A percentile compares a stretch with the other conserved stretches of the same genome.
phyloP scores from a whole-genome alignment of 2,329 filamentous ascomycete genomes.

The Metarhizium robertsii region DNA sequence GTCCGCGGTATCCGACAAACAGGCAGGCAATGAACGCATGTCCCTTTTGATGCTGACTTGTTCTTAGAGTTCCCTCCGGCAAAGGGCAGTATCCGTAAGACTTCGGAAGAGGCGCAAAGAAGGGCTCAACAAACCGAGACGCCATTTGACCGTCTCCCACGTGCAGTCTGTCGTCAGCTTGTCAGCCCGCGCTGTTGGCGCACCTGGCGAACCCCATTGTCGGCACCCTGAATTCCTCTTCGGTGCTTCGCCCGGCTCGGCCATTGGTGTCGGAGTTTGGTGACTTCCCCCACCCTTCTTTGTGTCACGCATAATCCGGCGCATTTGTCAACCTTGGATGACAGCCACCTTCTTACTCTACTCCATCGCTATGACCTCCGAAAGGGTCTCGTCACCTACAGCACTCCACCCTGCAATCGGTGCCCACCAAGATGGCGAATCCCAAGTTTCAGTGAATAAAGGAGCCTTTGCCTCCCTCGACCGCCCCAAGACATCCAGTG shows the following conservation, averaged over 20 bases:
- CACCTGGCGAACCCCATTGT: neutral
- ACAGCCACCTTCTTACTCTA: neutral
- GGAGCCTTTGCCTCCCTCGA: conserved; percentile 5
- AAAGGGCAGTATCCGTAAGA: neutral
- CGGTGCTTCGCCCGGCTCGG: conserved; percentile 15
- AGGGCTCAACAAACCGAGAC: neutral
- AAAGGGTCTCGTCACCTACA: conserved; percentile 32
- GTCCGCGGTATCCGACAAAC: neutral
- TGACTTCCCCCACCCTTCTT: neutral
- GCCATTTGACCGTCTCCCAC: neutral
- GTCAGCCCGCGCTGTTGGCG: neutral
- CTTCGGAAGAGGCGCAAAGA: neutral
- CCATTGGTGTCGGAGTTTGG: conserved; percentile 16
- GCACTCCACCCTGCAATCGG: conserved; percentile 43
- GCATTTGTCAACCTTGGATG: no score
- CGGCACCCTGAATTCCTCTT: conserved; percentile 10
- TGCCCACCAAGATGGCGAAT: conserved; percentile 12
- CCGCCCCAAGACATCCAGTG: conserved; percentile 11
- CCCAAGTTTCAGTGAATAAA: conserved; percentile 6
- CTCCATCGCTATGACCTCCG: conserved; percentile 19
- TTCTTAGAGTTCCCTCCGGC: neutral
- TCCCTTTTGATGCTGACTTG: neutral
- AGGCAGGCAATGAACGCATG: neutral
- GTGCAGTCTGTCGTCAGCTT: neutral
- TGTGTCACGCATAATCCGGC: neutral